These are phyloP conservation scores for Agapanthus africanus DNA, from an alignment of 106 monocot species.

Conservation along the genomic window DNA sequence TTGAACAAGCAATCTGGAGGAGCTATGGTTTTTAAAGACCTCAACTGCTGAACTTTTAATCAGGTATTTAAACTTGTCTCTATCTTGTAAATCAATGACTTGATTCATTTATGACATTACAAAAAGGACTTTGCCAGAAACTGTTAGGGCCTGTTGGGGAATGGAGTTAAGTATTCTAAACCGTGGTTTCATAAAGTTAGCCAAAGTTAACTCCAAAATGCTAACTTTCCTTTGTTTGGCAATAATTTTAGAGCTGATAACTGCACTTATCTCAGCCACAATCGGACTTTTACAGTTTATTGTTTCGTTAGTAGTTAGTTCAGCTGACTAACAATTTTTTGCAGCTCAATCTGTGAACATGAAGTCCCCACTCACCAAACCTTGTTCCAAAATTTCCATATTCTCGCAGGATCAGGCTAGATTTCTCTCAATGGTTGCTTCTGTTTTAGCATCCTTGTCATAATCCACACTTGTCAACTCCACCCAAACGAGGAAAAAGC, in stretches of 20 bases:
- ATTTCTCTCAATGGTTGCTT: background rate
- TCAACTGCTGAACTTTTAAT: too few species aligned
- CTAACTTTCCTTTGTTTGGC: too few species aligned
- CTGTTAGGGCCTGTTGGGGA: background rate
- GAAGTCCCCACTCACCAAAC: constrained; percentile 3
- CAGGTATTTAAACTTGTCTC: too few species aligned
- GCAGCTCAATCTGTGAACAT: background rate
- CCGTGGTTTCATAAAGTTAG: too few species aligned
- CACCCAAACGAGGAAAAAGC: background rate
- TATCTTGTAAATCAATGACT: background rate
- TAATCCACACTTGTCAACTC: background rate
- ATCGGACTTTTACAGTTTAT: too few species aligned
- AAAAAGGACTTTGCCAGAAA: background rate
- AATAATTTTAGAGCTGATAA: too few species aligned
- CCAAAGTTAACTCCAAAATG: too few species aligned
- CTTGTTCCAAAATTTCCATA: background rate
- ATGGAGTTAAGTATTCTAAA: too few species aligned
- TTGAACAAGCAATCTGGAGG: too few species aligned
- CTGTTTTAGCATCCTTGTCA: background rate
- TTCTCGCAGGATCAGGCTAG: background rate
- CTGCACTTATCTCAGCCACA: too few species aligned
- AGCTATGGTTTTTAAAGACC: too few species aligned
- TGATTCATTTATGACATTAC: background rate
- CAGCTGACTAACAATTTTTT: background rate
- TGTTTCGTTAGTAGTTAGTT: background rate